Base-by-base conservation (phyloP, 2,329 filamentous ascomycete species). In the Nothophaeocryptopus gaeumannii region DNA sequence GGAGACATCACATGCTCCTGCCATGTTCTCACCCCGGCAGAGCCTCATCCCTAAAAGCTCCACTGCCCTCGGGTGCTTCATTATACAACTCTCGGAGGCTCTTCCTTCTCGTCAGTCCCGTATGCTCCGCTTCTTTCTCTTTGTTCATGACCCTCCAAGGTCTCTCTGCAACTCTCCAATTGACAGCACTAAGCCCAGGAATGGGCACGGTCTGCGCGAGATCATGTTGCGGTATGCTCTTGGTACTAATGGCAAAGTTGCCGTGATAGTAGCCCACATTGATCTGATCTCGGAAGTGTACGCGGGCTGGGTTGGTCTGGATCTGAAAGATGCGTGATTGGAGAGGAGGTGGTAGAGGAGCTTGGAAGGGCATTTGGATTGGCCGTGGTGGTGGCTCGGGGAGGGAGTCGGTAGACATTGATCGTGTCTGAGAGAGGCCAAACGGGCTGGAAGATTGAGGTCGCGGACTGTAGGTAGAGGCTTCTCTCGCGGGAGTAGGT, bases 251-350 rank as follows among this genome's bases (percentile, higher is more conserved):
- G 5, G 36, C 39, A 53, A 66, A 70, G 12, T 39, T 34, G 12
- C 67, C 67, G 39, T 67, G 60, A 50, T 63, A 70, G 34, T 57
- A 55, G 8, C 54, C 50, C 2, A 63, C 58, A 51, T 73, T 66
- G 50, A 76, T 63, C 30, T 66, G 68, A 51, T 74, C 72, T 39
- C 68, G 65, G 53, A 75, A 72, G 13, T 72, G 61, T 31, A 60
- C 63, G 33, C 63, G 67, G 5, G 69, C 68, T 8, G 64, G 60
- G 54, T 73, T 70, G 34, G 72, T 58, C 12, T 65, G 66, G 33
- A 76, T 59, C 46, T 73, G 69, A 59, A 75, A 76, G 67, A 63
- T 58, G 29, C 59, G 55, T 9, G 60, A 63, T n/a, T 35, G 37
- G 3, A 54, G 36, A 38, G 54, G 14, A 31, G 48, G 50, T 12